A percentile compares a stretch with the other conserved stretches of the same genome.
Conservation (phyloP, 805 yeast species). For the Wickerhamomyces bisporus region DNA sequence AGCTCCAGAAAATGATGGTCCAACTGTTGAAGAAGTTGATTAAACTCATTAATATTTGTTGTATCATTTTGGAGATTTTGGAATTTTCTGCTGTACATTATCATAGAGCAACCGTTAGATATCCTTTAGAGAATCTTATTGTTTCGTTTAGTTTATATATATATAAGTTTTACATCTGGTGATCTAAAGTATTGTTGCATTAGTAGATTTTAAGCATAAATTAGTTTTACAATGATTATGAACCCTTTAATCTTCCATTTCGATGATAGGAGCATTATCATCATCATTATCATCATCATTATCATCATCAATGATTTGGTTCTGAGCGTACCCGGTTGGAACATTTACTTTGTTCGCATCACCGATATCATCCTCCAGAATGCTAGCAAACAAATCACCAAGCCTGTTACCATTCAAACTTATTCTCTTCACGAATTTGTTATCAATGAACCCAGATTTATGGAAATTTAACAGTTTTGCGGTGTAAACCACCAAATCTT, state of each 20-base stretch:
- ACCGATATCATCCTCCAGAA: slow-evolving; percentile 3
- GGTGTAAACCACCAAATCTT: slow-evolving; percentile 35
- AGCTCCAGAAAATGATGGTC: slow-evolving; percentile 45
- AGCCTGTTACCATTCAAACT: slow-evolving; percentile 31
- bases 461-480: slow-evolving; percentile 34
- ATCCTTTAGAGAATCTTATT: background rate
- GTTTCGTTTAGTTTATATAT: background rate
- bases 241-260: slow-evolving; percentile 10
- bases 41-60: slow-evolving; percentile 26
- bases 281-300: slow-evolving; percentile 4
- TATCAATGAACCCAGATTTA: slow-evolving; percentile 29
- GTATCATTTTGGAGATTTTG: no score
- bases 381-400: slow-evolving; percentile 26
- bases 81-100: background rate
- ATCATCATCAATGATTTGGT: no score
- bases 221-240: no score
- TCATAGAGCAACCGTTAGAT: background rate
- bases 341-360: slow-evolving; percentile 6
- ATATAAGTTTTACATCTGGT: no score
- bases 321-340: no score
- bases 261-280: slow-evolving; percentile 9
- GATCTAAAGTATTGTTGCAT: no score
- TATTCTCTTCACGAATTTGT: slow-evolving; percentile 27
- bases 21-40: slow-evolving; percentile 81
- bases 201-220: no score